Percentiles rank a stretch among this genome's conserved stretches.
Conservation (phyloP, 2,329 filamentous ascomycete species). For the Aspergillus floridensis region DNA sequence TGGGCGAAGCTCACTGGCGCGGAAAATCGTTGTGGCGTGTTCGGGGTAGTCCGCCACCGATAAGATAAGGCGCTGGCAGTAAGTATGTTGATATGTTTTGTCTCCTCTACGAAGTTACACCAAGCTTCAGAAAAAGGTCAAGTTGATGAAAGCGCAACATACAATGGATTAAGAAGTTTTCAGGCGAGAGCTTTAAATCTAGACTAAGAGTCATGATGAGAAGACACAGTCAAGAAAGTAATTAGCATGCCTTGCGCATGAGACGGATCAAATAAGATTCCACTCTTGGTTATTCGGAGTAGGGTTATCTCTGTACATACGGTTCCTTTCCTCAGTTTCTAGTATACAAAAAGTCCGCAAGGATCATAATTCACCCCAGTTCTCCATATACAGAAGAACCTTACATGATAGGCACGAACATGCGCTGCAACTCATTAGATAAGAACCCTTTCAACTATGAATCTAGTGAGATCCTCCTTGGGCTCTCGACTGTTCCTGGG, state of each 20-base stretch:
- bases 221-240: too few species aligned
- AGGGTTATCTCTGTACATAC: neutral
- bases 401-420: neutral
- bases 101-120: too few species aligned
- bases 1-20: conserved; percentile 19
- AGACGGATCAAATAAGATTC: neutral
- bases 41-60: conserved; percentile 28
- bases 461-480: neutral
- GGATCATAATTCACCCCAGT: neutral
- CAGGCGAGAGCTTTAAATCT: too few species aligned
- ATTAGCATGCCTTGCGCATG: neutral
- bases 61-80: conserved; percentile 27
- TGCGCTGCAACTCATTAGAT: neutral
- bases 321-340: neutral
- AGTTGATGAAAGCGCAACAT: too few species aligned
- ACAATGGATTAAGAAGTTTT: too few species aligned
- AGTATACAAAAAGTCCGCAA: neutral
- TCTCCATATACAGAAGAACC: neutral
- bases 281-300: neutral
- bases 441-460: neutral
- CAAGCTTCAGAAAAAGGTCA: too few species aligned
- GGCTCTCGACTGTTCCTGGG: neutral
- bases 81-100: too few species aligned
- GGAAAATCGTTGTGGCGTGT: conserved; percentile 39
- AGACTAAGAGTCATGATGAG: too few species aligned